Conservation (phyloP, 2,329 filamentous ascomycete genomes). For the Dothistroma pini region DNA sequence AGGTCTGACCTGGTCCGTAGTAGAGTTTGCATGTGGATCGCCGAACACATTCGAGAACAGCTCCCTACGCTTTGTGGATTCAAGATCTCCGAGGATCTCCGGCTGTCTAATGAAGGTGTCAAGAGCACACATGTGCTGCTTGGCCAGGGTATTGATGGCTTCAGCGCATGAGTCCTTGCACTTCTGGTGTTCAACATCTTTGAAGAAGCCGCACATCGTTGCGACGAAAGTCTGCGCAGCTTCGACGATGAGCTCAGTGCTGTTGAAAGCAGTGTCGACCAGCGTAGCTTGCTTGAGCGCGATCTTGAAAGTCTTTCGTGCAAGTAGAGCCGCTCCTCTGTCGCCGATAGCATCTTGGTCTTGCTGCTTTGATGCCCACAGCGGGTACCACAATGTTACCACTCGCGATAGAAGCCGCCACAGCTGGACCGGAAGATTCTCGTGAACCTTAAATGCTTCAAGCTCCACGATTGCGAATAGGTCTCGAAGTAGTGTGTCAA, state of each 20-base stretch:
- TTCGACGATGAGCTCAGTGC: not conserved
- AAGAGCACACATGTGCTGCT: conserved; percentile 1
- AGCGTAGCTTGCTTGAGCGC: conserved; percentile 9
- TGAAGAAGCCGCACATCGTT: conserved; percentile 11
- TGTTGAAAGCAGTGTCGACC: not conserved
- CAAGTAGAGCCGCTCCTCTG: not conserved
- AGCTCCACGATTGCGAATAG: conserved; percentile 5
- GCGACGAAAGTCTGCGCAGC: conserved; percentile 18
- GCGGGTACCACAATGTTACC: conserved; percentile 23
- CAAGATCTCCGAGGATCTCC: not conserved
- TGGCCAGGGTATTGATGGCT: not conserved
- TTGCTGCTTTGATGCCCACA: conserved; percentile 12
- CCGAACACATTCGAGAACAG: not conserved
- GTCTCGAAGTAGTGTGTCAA: conserved; percentile 9
- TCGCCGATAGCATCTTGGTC: conserved; percentile 2
- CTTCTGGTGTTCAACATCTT: conserved; percentile 6
- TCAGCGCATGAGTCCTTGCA: not conserved
- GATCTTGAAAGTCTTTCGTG: conserved; percentile 11
- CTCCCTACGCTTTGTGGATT: not conserved
- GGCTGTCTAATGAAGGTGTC: conserved; percentile 3
- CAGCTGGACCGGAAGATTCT: conserved; percentile 5
- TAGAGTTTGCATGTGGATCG: not conserved
- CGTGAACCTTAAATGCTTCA: conserved; percentile 2
- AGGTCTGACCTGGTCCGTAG: not conserved
- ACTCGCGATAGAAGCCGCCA: conserved; percentile 21